Percentiles rank a stretch among this genome's conserved stretches.
These are phyloP conservation scores for Epicoccum sorghinum DNA, from an alignment of 2,329 filamentous ascomycete species.

Conservation along the genomic window DNA sequence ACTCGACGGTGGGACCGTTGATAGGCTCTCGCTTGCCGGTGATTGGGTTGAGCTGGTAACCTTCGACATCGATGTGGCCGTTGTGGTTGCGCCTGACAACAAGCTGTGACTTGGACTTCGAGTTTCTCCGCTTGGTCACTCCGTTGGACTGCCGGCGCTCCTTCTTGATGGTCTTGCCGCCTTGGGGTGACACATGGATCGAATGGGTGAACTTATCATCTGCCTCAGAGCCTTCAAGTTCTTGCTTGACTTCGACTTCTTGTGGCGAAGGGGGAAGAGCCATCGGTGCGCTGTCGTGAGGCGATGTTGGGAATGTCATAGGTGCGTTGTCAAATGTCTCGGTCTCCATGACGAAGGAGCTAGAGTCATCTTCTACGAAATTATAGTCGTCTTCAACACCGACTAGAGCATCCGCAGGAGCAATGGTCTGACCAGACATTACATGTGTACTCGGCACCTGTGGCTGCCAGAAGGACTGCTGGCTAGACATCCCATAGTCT, in stretches of 20 bases:
- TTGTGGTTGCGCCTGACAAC: slow-evolving; percentile 14
- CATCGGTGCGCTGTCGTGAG: slow-evolving; percentile 20
- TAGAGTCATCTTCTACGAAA: slow-evolving; percentile 4
- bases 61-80: slow-evolving; percentile 16
- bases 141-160: slow-evolving; percentile 17
- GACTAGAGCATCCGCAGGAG: slow-evolving; percentile 23
- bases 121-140: slow-evolving; percentile 16
- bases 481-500: slow-evolving; percentile 3
- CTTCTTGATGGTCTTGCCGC: slow-evolving; percentile 33
- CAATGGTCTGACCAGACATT: slow-evolving; percentile 7
- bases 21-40: slow-evolving; percentile 17
- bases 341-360: slow-evolving; percentile 10
- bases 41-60: slow-evolving; percentile 10
- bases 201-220: slow-evolving; percentile 20
- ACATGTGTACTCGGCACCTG: slow-evolving; percentile 1
- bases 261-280: slow-evolving; percentile 20
- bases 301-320: slow-evolving; percentile 9
- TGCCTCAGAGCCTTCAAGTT: slow-evolving; percentile 25
- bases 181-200: slow-evolving; percentile 33
- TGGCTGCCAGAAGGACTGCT: slow-evolving; percentile 11
- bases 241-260: slow-evolving; percentile 33
- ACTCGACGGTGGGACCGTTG: slow-evolving; percentile 14
- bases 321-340: slow-evolving; percentile 10
- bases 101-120: slow-evolving; percentile 13
- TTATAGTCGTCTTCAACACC: slow-evolving; percentile 20